Conservation (phyloP, 2,329 filamentous ascomycete species). For the Ceratocystis smalleyi region DNA sequence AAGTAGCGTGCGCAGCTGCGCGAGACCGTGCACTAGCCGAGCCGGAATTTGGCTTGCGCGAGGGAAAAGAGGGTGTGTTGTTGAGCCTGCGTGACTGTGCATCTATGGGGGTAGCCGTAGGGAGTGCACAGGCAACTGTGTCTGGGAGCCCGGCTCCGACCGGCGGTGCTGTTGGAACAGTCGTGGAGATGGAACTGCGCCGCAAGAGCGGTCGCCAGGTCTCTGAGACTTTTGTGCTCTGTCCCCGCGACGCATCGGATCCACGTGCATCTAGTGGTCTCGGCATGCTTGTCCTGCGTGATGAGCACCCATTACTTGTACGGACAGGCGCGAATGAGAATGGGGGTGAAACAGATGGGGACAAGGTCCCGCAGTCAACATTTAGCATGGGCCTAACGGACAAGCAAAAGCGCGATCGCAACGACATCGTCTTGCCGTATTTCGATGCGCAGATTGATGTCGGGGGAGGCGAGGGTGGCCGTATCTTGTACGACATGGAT, state of each 20-base stretch:
- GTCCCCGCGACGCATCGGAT: background rate
- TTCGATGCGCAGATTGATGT: constrained; percentile 84
- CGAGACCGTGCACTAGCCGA: constrained; percentile 57
- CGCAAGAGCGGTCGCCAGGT: constrained; percentile 68
- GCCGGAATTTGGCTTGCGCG: constrained; percentile 63
- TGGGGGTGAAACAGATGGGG: constrained; percentile 22
- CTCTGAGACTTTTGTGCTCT: constrained; percentile 44
- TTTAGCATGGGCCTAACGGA: constrained; percentile 82
- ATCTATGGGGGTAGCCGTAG: constrained; percentile 23
- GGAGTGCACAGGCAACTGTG: constrained; percentile 18
- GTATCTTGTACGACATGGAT: constrained; percentile 94
- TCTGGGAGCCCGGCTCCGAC: too few species aligned
- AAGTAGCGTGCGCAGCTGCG: constrained; percentile 59
- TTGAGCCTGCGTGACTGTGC: constrained; percentile 33
- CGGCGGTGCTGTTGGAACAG: constrained; percentile 28
- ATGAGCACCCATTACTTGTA: constrained; percentile 52
- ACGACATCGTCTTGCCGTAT: constrained; percentile 84
- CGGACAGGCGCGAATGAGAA: constrained; percentile 22
- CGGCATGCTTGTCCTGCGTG: constrained; percentile 42
- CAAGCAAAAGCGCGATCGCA: constrained; percentile 71
- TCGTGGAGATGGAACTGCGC: constrained; percentile 74
- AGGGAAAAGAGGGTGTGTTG: constrained; percentile 64
- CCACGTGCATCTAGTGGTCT: constrained; percentile 13
- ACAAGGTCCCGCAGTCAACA: constrained; percentile 50
- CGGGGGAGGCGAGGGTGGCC: constrained; percentile 67